phyloP scores from a whole-genome alignment of 2,329 filamentous ascomycete genomes.

The Stylonectria norvegica region DNA sequence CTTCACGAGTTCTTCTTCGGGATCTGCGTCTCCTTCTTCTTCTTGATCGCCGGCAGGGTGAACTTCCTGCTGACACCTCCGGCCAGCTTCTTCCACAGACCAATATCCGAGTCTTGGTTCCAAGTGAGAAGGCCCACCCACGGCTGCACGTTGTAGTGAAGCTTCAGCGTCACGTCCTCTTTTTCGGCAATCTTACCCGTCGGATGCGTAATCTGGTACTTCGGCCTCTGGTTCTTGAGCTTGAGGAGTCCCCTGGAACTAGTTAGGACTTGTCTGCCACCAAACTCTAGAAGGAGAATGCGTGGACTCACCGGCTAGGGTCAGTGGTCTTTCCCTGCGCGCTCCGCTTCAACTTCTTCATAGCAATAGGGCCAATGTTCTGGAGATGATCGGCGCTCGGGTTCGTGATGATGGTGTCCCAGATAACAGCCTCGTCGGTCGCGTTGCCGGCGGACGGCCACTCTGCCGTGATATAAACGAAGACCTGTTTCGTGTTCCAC shows the following conservation, averaged over 20 bases:
- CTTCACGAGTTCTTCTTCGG: constrained; percentile 19
- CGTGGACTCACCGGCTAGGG: constrained; percentile 46
- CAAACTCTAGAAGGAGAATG: too few relatives aligned
- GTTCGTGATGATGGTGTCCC: constrained; percentile 89
- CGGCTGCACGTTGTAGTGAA: constrained; percentile 96
- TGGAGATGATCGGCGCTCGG: constrained; percentile 60
- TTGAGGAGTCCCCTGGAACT: constrained; percentile 64
- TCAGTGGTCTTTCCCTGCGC: constrained; percentile 59
- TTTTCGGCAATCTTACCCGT: constrained; percentile 71
- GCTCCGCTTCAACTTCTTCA: constrained; percentile 61
- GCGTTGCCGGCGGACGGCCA: constrained; percentile 48
- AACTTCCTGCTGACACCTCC: constrained; percentile 65
- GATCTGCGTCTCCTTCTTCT: constrained; percentile 41
- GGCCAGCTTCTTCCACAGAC: constrained; percentile 62
- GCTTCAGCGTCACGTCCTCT: constrained; percentile 69
- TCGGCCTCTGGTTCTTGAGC: constrained; percentile 81
- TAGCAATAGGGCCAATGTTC: constrained; percentile 56
- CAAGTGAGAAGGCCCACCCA: constrained; percentile 90
- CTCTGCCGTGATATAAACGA: constrained; percentile 89
- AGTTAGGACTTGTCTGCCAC: constrained; percentile 2
- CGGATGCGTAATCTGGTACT: constrained; percentile 96
- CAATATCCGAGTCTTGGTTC: constrained; percentile 59
- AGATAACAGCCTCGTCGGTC: constrained; percentile 79
- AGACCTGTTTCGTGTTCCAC: constrained; percentile 99
- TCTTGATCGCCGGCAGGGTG: constrained; percentile 62